Percentiles rank a stretch among this genome's conserved stretches.
Conservation (phyloP, 441 rosid genomes). For the Pelargonium cotyledonis region DNA sequence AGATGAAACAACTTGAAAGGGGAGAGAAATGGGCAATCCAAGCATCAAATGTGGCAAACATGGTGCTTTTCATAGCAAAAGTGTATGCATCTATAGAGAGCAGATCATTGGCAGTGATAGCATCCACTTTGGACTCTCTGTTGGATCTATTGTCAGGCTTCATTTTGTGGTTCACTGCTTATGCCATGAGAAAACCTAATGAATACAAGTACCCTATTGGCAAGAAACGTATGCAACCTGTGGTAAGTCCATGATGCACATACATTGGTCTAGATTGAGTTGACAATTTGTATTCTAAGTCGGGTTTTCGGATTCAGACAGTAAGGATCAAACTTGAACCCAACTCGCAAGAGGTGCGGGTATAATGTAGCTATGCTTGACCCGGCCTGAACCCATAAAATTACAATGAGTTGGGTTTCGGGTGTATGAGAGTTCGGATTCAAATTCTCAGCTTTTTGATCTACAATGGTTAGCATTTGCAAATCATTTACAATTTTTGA, state of each 20-base stretch:
- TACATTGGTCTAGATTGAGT: too few species aligned
- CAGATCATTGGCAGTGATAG: slow-evolving; percentile 55
- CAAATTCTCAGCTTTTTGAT: too few species aligned
- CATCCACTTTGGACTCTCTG: slow-evolving; percentile 56
- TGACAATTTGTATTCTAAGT: not conserved
- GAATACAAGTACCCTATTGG: slow-evolving; percentile 47
- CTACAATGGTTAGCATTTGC: too few species aligned
- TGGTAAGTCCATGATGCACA: slow-evolving; percentile 28
- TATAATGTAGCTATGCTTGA: too few species aligned
- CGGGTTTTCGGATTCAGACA: too few species aligned
- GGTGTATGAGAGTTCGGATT: too few species aligned
- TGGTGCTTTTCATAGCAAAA: slow-evolving; percentile 46
- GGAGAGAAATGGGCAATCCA: slow-evolving; percentile 38
- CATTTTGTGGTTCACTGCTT: slow-evolving; percentile 48
- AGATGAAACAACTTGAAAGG: slow-evolving; percentile 34
- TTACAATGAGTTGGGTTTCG: too few species aligned
- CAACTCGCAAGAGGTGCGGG: too few species aligned
- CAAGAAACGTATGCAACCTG: slow-evolving; percentile 61
- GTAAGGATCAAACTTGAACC: too few species aligned
- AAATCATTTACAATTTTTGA: not conserved
- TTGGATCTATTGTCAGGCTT: slow-evolving; percentile 57
- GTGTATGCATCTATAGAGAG: slow-evolving; percentile 46
- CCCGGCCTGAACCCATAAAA: too few species aligned
- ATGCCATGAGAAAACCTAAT: slow-evolving; percentile 42
- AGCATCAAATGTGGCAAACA: slow-evolving; percentile 30